Base-by-base conservation (phyloP, 1,139 yeast genomes). In the Sugiyamaella novakii region DNA sequence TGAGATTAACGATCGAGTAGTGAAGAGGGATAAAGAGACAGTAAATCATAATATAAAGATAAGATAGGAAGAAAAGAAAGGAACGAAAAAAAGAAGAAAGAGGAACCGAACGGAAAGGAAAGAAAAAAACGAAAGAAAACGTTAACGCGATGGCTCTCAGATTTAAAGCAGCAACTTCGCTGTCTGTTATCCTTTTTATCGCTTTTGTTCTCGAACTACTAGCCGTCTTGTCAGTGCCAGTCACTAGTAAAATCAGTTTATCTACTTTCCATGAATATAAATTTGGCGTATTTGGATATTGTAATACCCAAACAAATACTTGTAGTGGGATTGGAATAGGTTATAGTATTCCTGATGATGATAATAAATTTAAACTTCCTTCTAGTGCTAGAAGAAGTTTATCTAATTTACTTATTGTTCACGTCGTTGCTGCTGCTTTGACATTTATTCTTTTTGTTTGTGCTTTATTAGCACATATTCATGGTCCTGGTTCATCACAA, bases 251-350 rank as follows among this genome's bases (percentile, higher is more conserved):
- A 21, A 71, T 82, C 41, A 71, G 78, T 2, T 68, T 83, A 7
- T 77, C 84, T 38, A 69, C 74, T 21, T 76, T 72, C 55, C 72
- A 73, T 18, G 79, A 76, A 44, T 74, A 75, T 61, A 72, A 77
- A 48, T 92, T 84, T 65, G 98, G 98, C 3, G 88, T 87, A 0
- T 87, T 91, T 71, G 98, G 98, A 1, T 78, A 80, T 55, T 91
- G 98, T 66, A 63, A 68, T 18, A 58, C 65, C 5, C 62, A 64
- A 21, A 63, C 71, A 2, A 63, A 69, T 5, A 61, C 66, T 1
- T 87, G 96, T 66, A 73, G 83, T 0, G 45, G 57, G 0, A 71
- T 75, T 0, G 66, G 76, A 1, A 72, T 82, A 1, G 84, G 84
- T 1, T 83, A 83, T 43, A 61, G 61, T 45, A 46, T 54, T 18